Evolutionary conservation across 345 rosid species (phyloP).

Genomic region (Lumnitzera littorea): DNA sequence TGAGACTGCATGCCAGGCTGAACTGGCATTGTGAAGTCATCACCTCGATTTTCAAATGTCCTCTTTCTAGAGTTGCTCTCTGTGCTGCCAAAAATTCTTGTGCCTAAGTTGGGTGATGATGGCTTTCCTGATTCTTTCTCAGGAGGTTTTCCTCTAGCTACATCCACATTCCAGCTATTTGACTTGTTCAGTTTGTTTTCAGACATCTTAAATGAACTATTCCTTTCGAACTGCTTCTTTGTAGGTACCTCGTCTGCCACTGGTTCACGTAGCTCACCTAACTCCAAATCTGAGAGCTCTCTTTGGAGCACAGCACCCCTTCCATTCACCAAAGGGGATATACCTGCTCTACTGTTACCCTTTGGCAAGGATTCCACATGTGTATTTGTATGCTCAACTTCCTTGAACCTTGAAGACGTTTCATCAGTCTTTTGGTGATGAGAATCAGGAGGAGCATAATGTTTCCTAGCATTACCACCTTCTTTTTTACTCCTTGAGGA

Average conservation of each 20-base stretch:
- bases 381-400: slow-evolving; percentile 36
- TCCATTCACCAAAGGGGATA: slow-evolving; percentile 31
- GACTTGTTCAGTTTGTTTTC: slow-evolving; percentile 47
- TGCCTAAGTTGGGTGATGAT: slow-evolving; percentile 31
- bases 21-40: slow-evolving; percentile 38
- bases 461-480: slow-evolving; percentile 45
- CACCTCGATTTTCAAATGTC: slow-evolving; percentile 40
- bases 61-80: slow-evolving; percentile 21
- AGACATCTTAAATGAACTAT: slow-evolving; percentile 47
- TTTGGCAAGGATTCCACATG: slow-evolving; percentile 39
- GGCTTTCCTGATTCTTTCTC: slow-evolving; percentile 54
- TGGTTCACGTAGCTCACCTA: slow-evolving; percentile 88
- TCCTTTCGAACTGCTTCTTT: slow-evolving; percentile 55
- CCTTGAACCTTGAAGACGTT: slow-evolving; percentile 42
- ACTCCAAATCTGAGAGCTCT: slow-evolving; percentile 79
- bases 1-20: slow-evolving; percentile 41
- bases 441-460: slow-evolving; percentile 36
- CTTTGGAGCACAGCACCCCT: slow-evolving; percentile 52
- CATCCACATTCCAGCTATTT: slow-evolving; percentile 45
- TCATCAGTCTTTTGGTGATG: slow-evolving; percentile 41
- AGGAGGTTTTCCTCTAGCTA: slow-evolving; percentile 44
- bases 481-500: slow-evolving; percentile 45
- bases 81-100: slow-evolving; percentile 15
- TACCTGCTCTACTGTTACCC: slow-evolving; percentile 31
- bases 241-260: slow-evolving; percentile 38